Evolutionary conservation across 2,329 filamentous ascomycete species (phyloP), one percentile per base, ranked within the genome.

Genomic region (Amylocarpus encephaloides): DNA sequence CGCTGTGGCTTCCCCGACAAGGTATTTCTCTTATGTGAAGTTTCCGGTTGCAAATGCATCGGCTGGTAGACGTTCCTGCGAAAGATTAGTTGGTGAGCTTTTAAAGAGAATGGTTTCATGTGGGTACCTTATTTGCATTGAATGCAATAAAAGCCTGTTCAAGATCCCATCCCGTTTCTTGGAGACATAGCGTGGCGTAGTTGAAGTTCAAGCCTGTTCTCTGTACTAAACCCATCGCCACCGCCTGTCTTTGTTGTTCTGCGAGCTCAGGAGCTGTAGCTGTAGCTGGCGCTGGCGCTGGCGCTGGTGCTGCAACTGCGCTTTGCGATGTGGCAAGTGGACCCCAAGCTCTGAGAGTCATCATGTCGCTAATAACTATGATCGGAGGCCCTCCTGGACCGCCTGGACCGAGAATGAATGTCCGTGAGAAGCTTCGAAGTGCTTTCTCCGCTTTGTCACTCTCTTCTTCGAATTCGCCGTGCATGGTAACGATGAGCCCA

Each of bases 401-500:
- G 30, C 86, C 88, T 1, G 89, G 88, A 0, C 88, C 88, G 15
- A 95, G 75, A 36, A 91, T 72, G 64, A 94, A 89, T 0, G 81
- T 86, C 45, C 90, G 82, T 48, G 90, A 88, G 67, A 95, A 95
- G 66, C 85, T 89, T 53, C 89, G 83, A 59, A 83, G 80, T 34
- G 80, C 75, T 39, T 77, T 77, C 40, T 78, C 75, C 43, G 76
- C 77, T 13, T 68, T 68, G 3, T 71, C 66, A 58, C 86, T 79
- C 15, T 83, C 72, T 64, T 95, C 90, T 43, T 92, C 83, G 53
- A 89, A 94, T 62, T 92, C 86, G 55, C 89, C 87, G 60, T 93
- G 86, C n/a, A 92, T 76, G 6, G 79, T 84, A 58, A 94, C 79
- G 44, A 88, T 77, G 56, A 94, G 78, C 6, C 89, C 88, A 56